Conservation (phyloP, 768 basidiomycete species). For the Suillus decipiens region DNA sequence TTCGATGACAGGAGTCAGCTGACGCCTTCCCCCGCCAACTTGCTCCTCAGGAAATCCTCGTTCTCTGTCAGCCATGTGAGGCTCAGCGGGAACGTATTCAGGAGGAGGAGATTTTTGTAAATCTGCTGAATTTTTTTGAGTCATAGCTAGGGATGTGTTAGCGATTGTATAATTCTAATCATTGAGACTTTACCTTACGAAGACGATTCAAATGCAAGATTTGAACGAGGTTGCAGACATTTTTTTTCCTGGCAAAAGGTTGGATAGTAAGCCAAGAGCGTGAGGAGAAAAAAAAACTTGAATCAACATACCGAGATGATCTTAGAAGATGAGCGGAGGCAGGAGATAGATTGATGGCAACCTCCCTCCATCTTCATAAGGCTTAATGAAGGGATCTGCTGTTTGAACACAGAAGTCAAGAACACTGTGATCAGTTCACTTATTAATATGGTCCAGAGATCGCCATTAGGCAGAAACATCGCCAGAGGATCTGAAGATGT, state of each 20-base stretch:
- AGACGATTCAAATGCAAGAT: not conserved
- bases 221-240: not conserved
- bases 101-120: not conserved
- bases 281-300: not conserved
- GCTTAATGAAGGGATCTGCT: not conserved
- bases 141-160: not conserved
- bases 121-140: not conserved
- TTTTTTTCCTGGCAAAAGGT: not conserved
- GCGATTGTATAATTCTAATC: not conserved
- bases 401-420: not conserved
- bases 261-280: not conserved
- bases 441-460: constrained; percentile 1
- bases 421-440: not conserved
- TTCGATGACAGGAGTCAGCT: not conserved
- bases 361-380: not conserved
- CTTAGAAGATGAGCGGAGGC: not conserved
- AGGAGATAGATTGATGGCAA: not conserved
- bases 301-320: not conserved
- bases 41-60: not conserved
- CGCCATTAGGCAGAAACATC: not conserved
- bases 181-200: not conserved
- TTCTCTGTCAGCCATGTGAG: not conserved
- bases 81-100: not conserved
- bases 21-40: not conserved
- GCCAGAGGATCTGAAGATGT: not conserved